These are phyloP conservation scores for Escallonia herrerae DNA, from an alignment of 129 eudicot genomes.

Conservation along the genomic window DNA sequence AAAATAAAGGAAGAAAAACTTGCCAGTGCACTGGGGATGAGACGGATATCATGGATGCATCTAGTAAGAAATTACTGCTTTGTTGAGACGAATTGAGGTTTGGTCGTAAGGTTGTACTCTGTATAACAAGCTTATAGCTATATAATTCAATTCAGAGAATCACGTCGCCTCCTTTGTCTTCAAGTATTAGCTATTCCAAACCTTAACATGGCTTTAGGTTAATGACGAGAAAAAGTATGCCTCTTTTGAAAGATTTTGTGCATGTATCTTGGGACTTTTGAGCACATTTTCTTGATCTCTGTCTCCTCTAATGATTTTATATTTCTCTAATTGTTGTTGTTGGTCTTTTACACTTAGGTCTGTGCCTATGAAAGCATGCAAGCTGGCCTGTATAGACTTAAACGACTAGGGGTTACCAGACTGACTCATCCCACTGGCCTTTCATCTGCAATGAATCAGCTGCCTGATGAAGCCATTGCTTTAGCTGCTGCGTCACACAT, in stretches of 20 bases:
- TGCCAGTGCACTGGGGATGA: too few species aligned
- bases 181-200: background rate
- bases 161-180: background rate
- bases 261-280: background rate
- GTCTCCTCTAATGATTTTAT: background rate
- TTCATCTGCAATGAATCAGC: constrained; percentile 95
- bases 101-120: too few species aligned
- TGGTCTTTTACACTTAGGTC: constrained; percentile 36
- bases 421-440: constrained; percentile 78
- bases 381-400: constrained; percentile 89
- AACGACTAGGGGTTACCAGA: constrained; percentile 78
- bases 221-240: background rate
- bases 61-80: too few species aligned
- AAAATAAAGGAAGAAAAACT: too few species aligned
- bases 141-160: background rate
- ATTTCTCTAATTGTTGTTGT: background rate
- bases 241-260: background rate
- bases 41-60: too few species aligned
- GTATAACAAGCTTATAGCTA: background rate
- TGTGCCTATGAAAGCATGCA: constrained; percentile 96
- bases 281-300: background rate
- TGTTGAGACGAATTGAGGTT: too few species aligned
- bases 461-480: constrained; percentile 92
- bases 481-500: constrained; percentile 98
- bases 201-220: background rate